Evolutionary conservation across 2,329 filamentous ascomycete genomes (phyloP).

Genomic region (Thermomyces lanuginosus): DNA sequence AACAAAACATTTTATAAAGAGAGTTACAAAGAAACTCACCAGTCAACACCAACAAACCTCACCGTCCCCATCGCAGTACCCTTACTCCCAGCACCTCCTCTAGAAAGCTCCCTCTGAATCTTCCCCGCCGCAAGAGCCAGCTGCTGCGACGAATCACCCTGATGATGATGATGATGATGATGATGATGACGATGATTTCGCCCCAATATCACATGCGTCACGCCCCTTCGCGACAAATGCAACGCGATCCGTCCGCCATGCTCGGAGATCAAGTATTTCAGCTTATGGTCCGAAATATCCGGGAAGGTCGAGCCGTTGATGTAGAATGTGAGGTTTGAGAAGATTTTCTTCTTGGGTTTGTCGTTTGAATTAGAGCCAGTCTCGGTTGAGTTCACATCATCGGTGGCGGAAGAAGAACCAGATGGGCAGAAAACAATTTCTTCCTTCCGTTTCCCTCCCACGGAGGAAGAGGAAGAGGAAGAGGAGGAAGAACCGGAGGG

Average conservation of each 20-base stretch:
- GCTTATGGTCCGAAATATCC: slow-evolving; percentile 64
- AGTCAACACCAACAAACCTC: slow-evolving; percentile 67
- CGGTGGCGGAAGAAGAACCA: no score
- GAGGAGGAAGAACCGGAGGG: no score
- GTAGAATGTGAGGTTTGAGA: slow-evolving; percentile 58
- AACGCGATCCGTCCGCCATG: slow-evolving; percentile 60
- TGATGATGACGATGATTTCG: slow-evolving; percentile 23
- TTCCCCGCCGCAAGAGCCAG: slow-evolving; percentile 64
- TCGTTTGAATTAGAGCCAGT: background rate
- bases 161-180: slow-evolving; percentile 15
- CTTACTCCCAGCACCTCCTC: slow-evolving; percentile 14
- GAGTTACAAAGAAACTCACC: slow-evolving; percentile 35
- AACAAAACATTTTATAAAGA: slow-evolving; percentile 7
- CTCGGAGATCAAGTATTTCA: slow-evolving; percentile 59
- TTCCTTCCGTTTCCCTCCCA: no score
- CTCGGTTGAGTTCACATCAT: slow-evolving; percentile 1
- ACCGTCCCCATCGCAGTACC: slow-evolving; percentile 53
- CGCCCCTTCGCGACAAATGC: slow-evolving; percentile 51
- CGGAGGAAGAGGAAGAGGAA: no score
- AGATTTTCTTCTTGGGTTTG: slow-evolving; percentile 35
- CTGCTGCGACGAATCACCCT: slow-evolving; percentile 34
- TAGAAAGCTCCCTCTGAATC: slow-evolving; percentile 58
- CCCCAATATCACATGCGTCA: slow-evolving; percentile 77
- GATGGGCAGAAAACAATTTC: no score
- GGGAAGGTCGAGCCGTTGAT: slow-evolving; percentile 79